Base-by-base conservation (phyloP, 2,329 filamentous ascomycete genomes). In the Aaosphaeria pasadenensis region DNA sequence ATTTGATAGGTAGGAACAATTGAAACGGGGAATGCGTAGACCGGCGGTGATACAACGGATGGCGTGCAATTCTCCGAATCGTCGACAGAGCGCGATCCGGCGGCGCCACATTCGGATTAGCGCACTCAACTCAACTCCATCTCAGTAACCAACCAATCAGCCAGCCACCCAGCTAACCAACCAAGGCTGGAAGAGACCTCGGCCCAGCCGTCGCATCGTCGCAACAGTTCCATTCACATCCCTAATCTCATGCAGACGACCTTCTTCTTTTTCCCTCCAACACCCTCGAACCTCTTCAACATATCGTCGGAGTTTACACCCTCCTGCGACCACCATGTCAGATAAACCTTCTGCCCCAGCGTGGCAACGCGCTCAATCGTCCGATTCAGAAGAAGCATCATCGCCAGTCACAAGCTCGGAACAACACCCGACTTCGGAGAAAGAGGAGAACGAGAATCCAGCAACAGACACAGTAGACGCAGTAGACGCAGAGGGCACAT, bases 321-420 rank as follows among this genome's bases (percentile, higher is more conserved):
- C 17, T 24, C 17, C 17, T 24, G 17, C 17, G 17, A 24, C 17
- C 17, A 24, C 11, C 7, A 54, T 51, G 42, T 41, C 53, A 11
- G 41, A 44, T 6, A 59, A 55, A 36, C 33, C 47, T 6, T 31
- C 38, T 7, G 55, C 57, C 11, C 60, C 60, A 17, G 50, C 59
- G 41, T 63, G 60, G 60, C 60, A 63, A 46, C 60, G 48, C 42
- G 49, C 58, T 24, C 30, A 52, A 51, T 33, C 36, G 31, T 44
- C 46, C 17, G 11, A 42, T 6, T 24, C 33, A 7, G 30, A 29
- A 5, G 9, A 17, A 40, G 7, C 39, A 40, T 28, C 39, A 7
- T 17, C 39, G 7, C 17, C 39, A 40, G 17, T 7, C 17, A 24
- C 17, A 24, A 9, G 9, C n/a, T 36, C 33, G 9, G 39, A 40